These are phyloP conservation scores for Sarocladiaceae sp. DNA, from an alignment of 2,329 filamentous ascomycete species.

Conservation along the genomic window DNA sequence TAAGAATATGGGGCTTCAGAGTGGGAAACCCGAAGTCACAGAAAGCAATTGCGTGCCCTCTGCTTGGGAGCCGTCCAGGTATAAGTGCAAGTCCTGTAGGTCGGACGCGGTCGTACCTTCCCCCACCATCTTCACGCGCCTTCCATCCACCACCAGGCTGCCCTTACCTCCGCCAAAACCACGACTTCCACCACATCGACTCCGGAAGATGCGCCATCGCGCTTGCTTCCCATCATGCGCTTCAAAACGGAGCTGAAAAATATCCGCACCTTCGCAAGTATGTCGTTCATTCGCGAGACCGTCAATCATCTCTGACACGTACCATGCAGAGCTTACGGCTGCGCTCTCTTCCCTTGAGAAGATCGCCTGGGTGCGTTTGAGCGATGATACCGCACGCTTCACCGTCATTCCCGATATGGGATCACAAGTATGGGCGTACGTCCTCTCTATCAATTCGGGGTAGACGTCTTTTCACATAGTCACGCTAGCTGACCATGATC, in stretches of 20 bases:
- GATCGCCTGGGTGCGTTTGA: constrained; percentile 84
- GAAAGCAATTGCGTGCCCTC: too few relatives aligned
- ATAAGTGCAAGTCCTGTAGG: too few relatives aligned
- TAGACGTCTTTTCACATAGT: constrained; percentile 7
- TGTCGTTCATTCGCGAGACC: constrained; percentile 17
- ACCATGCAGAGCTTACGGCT: constrained; percentile 51
- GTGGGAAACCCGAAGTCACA: too few relatives aligned
- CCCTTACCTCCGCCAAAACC: not conserved
- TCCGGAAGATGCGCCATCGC: not conserved
- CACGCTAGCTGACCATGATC: not conserved
- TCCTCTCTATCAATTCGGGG: constrained; percentile 18
- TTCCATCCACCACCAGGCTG: not conserved
- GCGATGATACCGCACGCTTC: constrained; percentile 82
- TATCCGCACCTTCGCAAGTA: constrained; percentile 60
- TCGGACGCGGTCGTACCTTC: too few relatives aligned
- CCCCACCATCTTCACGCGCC: too few relatives aligned
- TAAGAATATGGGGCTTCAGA: too few relatives aligned
- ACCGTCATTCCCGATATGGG: constrained; percentile 93
- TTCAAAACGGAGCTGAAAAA: constrained; percentile 62
- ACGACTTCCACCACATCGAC: not conserved
- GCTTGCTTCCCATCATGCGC: constrained; percentile 41
- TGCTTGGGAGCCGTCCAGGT: too few relatives aligned
- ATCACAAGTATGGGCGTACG: constrained; percentile 92
- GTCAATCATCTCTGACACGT: not conserved
- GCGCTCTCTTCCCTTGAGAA: constrained; percentile 66